Base-by-base conservation (phyloP, 176 grass and related monocot species). In the Alopecurus myosuroides region DNA sequence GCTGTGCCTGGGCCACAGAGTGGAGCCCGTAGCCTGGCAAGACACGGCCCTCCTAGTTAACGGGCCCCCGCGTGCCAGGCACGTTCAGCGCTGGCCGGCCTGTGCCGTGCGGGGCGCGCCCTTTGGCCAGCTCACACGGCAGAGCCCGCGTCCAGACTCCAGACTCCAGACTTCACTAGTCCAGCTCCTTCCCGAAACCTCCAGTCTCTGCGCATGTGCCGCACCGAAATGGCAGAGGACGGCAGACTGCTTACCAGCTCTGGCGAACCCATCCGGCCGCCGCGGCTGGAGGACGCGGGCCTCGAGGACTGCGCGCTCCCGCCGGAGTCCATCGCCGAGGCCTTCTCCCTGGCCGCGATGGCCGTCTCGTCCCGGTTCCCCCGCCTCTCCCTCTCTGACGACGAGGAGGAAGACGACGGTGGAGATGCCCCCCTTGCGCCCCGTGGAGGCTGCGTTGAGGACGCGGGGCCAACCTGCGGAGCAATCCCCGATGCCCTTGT, bases 261-360 rank as follows among this genome's bases (percentile, higher is more conserved):
- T 1, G 65, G 57, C 25, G 78, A 68, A 28, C 41, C 48, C 53
- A 86, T 75, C 71, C 71, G 42, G 45, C 71, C 71, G 45, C 71
- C 45, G 45, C 28, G 71, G 1, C 71, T 51, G 36, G 95, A 98
- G 72, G 95, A 91, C 30, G 93, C 96, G 2, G 96, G 89, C 6
- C 91, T 95, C 1, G 96, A 98, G 85, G 91, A 98, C 80, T 94
- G 96, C 66, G 93, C 93, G 2, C 92, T 95, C n/a, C 93, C 91
- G 10, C 88, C 86, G n/a, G 93, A 95, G 19, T 95, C 93, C 73
- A 94, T 98, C 52, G 88, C 90, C 34, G 77, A 95, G 87, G 96
- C 93, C 33, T 94, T 98, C 89, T 86, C 89, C 63, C 91, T 86
- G 57, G 91, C 96, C 53, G 85, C 89, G 39, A 66, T 28, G 78